Conservation (phyloP, 2,329 filamentous ascomycete species). For the Exserohilum rostratum region DNA sequence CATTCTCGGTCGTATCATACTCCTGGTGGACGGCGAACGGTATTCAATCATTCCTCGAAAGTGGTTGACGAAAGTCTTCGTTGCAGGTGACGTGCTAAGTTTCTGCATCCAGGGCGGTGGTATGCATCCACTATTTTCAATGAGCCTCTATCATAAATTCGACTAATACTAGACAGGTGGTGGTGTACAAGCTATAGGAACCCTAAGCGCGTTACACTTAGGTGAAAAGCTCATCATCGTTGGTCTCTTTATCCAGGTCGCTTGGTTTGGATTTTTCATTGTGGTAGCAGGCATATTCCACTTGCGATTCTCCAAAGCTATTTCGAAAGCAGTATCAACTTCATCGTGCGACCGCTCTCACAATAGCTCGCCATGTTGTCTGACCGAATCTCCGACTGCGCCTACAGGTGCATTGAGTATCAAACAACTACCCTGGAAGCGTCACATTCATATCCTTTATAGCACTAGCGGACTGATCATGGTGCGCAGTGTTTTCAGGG, state of each 20-base stretch:
- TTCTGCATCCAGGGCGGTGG: conserved; percentile 51
- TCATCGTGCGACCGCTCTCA: no score
- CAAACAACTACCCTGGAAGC: conserved; percentile 36
- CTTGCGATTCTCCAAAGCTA: neutral
- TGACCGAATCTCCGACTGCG: no score
- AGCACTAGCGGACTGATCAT: conserved; percentile 54
- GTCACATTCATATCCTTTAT: conserved; percentile 54
- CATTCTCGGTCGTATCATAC: conserved; percentile 55
- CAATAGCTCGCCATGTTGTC: no score
- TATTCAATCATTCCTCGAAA: conserved; percentile 46
- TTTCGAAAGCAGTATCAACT: no score
- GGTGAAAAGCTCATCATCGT: conserved; percentile 54
- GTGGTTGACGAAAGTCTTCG: conserved; percentile 55
- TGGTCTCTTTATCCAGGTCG: conserved; percentile 55
- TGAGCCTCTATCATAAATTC: no score
- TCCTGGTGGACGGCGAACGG: conserved; percentile 46
- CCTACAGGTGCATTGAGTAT: no score
- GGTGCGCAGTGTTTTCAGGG: conserved; percentile 56
- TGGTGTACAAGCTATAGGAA: conserved; percentile 45
- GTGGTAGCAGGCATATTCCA: conserved; percentile 23
- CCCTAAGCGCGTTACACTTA: conserved; percentile 28
- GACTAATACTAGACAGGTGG: conserved; percentile 28
- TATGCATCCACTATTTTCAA: conserved; percentile 6
- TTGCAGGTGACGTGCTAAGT: conserved; percentile 52
- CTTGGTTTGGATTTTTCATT: conserved; percentile 58